Evolutionary conservation across 2,329 filamentous ascomycete genomes (phyloP).

Genomic region (Aspergillus fijiensis): DNA sequence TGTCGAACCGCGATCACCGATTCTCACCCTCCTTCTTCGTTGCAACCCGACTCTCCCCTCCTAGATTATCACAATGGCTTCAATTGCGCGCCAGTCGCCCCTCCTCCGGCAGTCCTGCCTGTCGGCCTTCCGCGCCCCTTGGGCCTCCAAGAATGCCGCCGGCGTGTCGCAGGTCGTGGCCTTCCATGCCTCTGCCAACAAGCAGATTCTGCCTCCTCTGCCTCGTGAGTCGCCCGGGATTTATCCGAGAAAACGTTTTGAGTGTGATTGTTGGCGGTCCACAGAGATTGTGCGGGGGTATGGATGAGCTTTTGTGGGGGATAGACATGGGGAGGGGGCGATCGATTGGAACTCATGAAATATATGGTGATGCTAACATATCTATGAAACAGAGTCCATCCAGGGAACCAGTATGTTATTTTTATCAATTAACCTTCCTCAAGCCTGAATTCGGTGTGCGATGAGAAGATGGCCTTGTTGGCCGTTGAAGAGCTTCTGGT

Average conservation of each 20-base stretch:
- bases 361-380: conserved; percentile 44
- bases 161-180: conserved; percentile 62
- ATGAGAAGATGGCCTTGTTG: background rate
- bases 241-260: background rate
- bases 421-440: background rate
- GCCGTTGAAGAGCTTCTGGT: background rate
- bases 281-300: background rate
- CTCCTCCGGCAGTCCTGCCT: conserved; percentile 39
- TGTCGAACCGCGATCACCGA: conserved; percentile 12
- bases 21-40: conserved; percentile 8
- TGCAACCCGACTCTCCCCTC: conserved; percentile 9
- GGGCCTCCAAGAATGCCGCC: conserved; percentile 35
- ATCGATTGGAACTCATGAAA: background rate
- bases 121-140: conserved; percentile 35
- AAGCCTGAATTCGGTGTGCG: background rate
- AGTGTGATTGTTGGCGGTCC: background rate
- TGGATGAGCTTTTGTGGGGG: conserved; percentile 1
- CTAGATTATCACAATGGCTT: conserved; percentile 38
- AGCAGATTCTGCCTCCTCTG: conserved; percentile 74
- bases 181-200: conserved; percentile 81
- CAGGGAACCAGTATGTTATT: conserved; percentile 67
- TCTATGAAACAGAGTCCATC: conserved; percentile 61
- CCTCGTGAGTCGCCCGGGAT: conserved; percentile 65
- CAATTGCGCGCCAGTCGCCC: conserved; percentile 41
- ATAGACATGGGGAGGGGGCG: background rate